phyloP scores from a whole-genome alignment of 2,329 filamentous ascomycete genomes.

The Curvularia eragrostidis region DNA sequence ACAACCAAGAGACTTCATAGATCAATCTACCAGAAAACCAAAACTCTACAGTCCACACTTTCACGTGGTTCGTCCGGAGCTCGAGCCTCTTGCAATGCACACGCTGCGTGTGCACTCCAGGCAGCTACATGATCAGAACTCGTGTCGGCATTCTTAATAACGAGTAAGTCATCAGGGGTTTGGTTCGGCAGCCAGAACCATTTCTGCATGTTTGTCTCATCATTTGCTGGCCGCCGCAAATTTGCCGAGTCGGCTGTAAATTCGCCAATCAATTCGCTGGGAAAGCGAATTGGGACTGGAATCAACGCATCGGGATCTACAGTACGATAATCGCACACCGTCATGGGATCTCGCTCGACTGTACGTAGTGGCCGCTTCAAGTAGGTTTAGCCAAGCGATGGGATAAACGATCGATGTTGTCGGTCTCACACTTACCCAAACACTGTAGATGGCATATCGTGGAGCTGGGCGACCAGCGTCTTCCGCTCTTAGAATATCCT shows the following conservation, averaged over 20 bases:
- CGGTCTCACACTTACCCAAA: constrained; percentile 3
- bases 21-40: constrained; percentile 5
- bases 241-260: constrained; percentile 4
- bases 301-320: constrained; percentile 3
- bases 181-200: constrained; percentile 5
- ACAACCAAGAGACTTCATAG: background rate
- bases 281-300: constrained; percentile 7
- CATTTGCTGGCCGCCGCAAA: constrained; percentile 4
- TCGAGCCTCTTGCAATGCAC: constrained; percentile 4
- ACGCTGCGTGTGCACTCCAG: constrained; percentile 5
- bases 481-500: constrained; percentile 6
- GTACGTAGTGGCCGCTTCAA: constrained; percentile 8
- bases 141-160: constrained; percentile 6
- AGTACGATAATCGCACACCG: constrained; percentile 7
- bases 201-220: constrained; percentile 8
- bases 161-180: constrained; percentile 5
- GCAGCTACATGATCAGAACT: constrained; percentile 7
- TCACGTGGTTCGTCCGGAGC: constrained; percentile 4
- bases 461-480: constrained; percentile 7
- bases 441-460: constrained; percentile 7
- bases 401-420: constrained; percentile 1
- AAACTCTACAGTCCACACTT: constrained; percentile 7
- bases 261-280: constrained; percentile 5
- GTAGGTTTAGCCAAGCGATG: constrained; percentile 1
- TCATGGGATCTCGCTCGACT: constrained; percentile 7